phyloP scores from a whole-genome alignment of 2,329 filamentous ascomycete species.

The Epichloe brachyelytri region DNA sequence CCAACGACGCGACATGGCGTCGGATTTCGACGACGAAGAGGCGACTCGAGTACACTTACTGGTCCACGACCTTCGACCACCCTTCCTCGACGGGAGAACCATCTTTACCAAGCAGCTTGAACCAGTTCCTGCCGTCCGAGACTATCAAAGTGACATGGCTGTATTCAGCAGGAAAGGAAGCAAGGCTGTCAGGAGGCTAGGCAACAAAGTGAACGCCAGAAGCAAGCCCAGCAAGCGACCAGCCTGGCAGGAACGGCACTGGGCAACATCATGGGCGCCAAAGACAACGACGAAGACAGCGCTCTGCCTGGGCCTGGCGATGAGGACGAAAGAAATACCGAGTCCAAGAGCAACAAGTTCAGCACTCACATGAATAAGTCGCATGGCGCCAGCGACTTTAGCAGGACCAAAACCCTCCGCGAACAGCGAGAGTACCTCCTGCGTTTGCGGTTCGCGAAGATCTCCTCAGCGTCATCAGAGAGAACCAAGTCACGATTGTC shows the following conservation, averaged over 20 bases:
- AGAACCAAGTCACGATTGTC: slow-evolving; percentile 95
- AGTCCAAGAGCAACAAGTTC: slow-evolving; percentile 55
- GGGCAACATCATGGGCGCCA: slow-evolving; percentile 91
- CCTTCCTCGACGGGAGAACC: slow-evolving; percentile 86
- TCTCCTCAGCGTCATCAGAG: slow-evolving; percentile 76
- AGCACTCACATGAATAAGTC: slow-evolving; percentile 79
- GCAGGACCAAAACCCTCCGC: slow-evolving; percentile 74
- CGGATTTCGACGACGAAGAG: slow-evolving; percentile 86
- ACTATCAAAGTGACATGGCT: slow-evolving; percentile 96
- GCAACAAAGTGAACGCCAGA: slow-evolving; percentile 84
- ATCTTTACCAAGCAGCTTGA: slow-evolving; percentile 97
- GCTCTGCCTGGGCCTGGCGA: slow-evolving; percentile 66
- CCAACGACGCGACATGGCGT: slow-evolving; percentile 68
- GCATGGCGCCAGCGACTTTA: slow-evolving; percentile 81
- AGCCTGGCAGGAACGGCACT: slow-evolving; percentile 83
- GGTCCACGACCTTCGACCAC: slow-evolving; percentile 85
- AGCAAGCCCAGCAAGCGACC: slow-evolving; percentile 89
- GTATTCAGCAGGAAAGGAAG: slow-evolving; percentile 95
- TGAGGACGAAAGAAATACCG: slow-evolving; percentile 46
- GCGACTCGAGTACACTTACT: slow-evolving; percentile 78
- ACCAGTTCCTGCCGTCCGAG: slow-evolving; percentile 81
- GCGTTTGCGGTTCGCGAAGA: slow-evolving; percentile 96
- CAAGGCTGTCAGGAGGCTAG: slow-evolving; percentile 82
- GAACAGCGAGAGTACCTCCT: slow-evolving; percentile 86
- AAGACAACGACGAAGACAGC: slow-evolving; percentile 85